Conservation (phyloP, 2,329 filamentous ascomycete genomes). For the Colletotrichum phormii region DNA sequence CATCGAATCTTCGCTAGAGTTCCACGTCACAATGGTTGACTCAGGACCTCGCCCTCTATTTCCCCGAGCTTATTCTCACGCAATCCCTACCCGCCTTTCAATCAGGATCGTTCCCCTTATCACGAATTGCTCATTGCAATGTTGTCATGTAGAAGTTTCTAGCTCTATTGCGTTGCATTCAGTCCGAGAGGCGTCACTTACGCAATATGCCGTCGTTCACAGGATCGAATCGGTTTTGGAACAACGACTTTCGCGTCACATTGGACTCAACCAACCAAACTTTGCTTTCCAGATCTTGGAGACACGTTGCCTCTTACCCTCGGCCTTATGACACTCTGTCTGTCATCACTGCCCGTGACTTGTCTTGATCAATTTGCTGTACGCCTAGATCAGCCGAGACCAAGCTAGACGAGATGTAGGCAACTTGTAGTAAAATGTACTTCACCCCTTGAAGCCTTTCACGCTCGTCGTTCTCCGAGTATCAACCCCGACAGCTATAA, state of each 20-base stretch:
- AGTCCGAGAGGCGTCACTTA: neutral
- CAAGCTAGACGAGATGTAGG: neutral
- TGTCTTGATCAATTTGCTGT: neutral
- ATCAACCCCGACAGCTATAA: neutral
- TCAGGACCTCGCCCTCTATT: neutral
- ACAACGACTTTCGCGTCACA: neutral
- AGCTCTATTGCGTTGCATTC: neutral
- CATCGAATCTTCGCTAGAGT: constrained; percentile 14
- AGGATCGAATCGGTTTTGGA: neutral
- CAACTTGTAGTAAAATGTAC: neutral
- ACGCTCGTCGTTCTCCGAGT: neutral
- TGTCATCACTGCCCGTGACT: neutral
- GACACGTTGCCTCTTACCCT: neutral
- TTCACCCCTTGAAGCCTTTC: neutral
- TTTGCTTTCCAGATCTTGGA: neutral
- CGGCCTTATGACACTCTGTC: neutral
- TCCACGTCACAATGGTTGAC: neutral
- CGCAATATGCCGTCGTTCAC: neutral
- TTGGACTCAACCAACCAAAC: neutral
- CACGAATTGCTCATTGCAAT: neutral
- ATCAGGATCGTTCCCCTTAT: neutral
- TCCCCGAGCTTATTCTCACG: neutral
- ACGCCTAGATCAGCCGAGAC: neutral
- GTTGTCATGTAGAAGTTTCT: neutral
- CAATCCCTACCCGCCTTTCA: neutral